Evolutionary conservation across 441 rosid species (phyloP), one percentile per base, ranked within the genome.

Genomic region (Raphanus hybrid): DNA sequence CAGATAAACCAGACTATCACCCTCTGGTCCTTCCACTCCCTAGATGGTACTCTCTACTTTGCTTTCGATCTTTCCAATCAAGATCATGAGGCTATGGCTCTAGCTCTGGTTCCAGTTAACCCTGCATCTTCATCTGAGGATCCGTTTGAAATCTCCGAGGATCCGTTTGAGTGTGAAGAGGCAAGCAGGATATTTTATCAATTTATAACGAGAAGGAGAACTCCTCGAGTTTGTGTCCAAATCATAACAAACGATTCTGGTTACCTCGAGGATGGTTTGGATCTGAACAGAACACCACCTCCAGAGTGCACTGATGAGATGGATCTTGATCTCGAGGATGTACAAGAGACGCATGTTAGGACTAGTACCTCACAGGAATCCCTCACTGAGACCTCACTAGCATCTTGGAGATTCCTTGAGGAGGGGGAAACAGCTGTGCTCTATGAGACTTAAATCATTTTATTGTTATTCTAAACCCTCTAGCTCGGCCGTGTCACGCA

Each of bases 1-100:
- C 2, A 5, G 1, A n/a, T 0, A 6, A 29, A 29, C 37, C 37
- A 59, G 16, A 27, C 9, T 26, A 12, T 27, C 26, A 14, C 16
- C 16, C 15, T 59, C 37, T 59, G 64, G 37, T 59, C 64, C 37
- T 59, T 59, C 3, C 64, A 59, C 16, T 59, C 64, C 16, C 16
- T 0, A 2, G 37, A 59, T 12, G 64, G 64, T 0, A 59, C 3
- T 0, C 64, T 59, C 64, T 26, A 26, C n/a, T 27, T 59, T 59
- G 37, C 37, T 26, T 10, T 59, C 35, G 32, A 9, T 10, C 15
- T 14, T 26, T 8, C 6, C 2, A 11, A 6, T 20, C 34, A 0
- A 58, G 32, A 11, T 43, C n/a, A 20, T 8, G 12, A 16, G 1
- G 8, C 3, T 59, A 26, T 26, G 64, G 8, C 64, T 26, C 64